These are phyloP conservation scores for Aschersonia sp. DNA, from an alignment of 2,329 filamentous ascomycete species.

Conservation along the genomic window DNA sequence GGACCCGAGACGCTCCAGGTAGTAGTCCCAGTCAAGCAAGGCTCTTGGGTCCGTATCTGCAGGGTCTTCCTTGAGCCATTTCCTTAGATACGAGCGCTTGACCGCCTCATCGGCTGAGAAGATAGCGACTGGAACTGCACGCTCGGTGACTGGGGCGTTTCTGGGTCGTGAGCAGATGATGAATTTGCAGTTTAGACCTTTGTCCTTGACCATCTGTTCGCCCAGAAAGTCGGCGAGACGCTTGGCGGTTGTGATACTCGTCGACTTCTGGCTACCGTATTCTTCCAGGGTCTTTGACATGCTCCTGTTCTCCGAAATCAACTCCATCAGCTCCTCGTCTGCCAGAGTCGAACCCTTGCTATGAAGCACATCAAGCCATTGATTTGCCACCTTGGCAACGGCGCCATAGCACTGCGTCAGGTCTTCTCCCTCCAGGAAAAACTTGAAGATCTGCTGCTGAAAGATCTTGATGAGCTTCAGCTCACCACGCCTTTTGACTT, in stretches of 20 bases:
- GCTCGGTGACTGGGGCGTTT: constrained; percentile 83
- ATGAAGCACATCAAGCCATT: constrained; percentile 91
- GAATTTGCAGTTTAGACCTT: constrained; percentile 98
- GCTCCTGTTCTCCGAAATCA: constrained; percentile 99
- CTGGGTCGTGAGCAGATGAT: constrained; percentile 84
- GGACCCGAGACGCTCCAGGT: constrained; percentile 84
- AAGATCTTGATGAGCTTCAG: constrained; percentile 99
- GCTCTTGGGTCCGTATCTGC: constrained; percentile 78
- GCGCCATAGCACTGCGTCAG: constrained; percentile 78
- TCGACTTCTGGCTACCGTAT: constrained; percentile 90
- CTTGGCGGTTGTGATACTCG: constrained; percentile 95
- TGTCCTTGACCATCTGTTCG: constrained; percentile 98
- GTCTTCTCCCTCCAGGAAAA: constrained; percentile 85
- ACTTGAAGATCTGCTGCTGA: constrained; percentile 98
- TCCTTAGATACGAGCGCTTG: constrained; percentile 79
- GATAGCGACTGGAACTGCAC: constrained; percentile 88
- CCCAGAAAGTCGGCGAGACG: constrained; percentile 91
- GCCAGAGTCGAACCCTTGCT: constrained; percentile 78
- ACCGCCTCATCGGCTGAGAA: constrained; percentile 85
- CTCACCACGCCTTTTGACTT: constrained; percentile 93
- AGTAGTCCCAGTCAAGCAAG: constrained; percentile 94
- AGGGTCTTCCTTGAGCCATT: constrained; percentile 92
- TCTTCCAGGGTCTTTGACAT: constrained; percentile 97
- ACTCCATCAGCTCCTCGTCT: constrained; percentile 92
- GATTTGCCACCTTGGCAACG: constrained; percentile 88